phyloP scores from a whole-genome alignment of 768 basidiomycete species.

The Punctularia strigosozonata region DNA sequence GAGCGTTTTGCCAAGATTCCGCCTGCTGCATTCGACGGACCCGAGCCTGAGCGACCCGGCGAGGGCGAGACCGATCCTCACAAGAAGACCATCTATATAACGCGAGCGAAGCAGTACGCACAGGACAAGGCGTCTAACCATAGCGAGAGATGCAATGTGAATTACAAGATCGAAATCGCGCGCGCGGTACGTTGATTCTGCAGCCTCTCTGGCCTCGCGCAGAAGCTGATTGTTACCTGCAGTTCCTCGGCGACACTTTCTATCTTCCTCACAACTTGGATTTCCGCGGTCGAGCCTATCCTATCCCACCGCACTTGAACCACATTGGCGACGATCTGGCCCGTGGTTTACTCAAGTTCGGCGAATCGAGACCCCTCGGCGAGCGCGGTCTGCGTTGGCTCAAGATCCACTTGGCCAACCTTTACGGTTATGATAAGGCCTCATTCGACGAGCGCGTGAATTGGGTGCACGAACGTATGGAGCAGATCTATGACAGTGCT shows the following conservation, averaged over 20 bases:
- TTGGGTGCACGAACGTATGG: conserved; percentile 62
- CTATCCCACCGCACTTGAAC: conserved; percentile 89
- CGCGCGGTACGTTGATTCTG: conserved; percentile 49
- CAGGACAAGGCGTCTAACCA: conserved; percentile 71
- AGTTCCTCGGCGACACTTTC: conserved; percentile 83
- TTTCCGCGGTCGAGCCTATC: conserved; percentile 95
- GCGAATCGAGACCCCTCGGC: conserved; percentile 67
- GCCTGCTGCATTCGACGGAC: conserved; percentile 49
- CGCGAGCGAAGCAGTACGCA: conserved; percentile 40
- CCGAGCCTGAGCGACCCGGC: conserved; percentile 49
- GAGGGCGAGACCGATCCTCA: conserved; percentile 39
- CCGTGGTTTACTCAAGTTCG: conserved; percentile 80
- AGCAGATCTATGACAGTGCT: conserved; percentile 75
- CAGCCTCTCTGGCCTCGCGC: not conserved
- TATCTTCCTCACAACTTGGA: conserved; percentile 96
- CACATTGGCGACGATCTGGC: conserved; percentile 93
- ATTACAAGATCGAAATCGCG: conserved; percentile 96
- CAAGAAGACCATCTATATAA: conserved; percentile 41
- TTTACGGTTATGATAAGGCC: conserved; percentile 91
- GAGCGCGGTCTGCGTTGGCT: conserved; percentile 85
- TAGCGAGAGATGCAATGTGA: conserved; percentile 84
- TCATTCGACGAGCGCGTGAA: conserved; percentile 85
- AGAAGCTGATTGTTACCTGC: conserved; percentile 4
- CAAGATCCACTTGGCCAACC: conserved; percentile 88
- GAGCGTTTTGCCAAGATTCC: conserved; percentile 77